Base-by-base conservation (phyloP, 352 stramenopile species). In the Phytopythium litorale region DNA sequence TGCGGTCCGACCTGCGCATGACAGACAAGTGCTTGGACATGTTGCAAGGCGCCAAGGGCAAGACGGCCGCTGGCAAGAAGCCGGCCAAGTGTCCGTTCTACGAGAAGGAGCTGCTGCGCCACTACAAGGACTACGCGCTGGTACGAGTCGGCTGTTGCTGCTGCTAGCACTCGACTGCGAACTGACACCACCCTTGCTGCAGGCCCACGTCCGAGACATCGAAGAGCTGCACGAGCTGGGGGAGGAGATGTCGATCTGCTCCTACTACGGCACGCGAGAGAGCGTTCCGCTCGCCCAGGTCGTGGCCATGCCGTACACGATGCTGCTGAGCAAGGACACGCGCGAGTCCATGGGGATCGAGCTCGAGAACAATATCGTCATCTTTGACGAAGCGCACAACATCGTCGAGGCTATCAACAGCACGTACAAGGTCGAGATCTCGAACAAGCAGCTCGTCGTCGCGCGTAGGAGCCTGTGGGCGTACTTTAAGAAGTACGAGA, bases 321-420 rank as follows among this genome's bases (percentile, higher is more conserved):
- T 98, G 77, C 65, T 98, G 21, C 75, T 98, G 18, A 96, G 93
- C 63, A 90, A 94, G 62, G 76, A 92, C 48, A 93, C 90, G 37
- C 83, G 96, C 13, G 88, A 97, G 55, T 96, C 92, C 8, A 57
- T 98, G 45, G 89, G 89, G 0, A 86, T 98, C 23, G 61, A 81
- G 15, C 62, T 98, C 11, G 76, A 94, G 32, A 75, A 85, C 54
- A 96, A 87, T 49, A 88, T 99, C 11, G 87, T 99, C 18, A 81
- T 99, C 12, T 89, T 99, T 45, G 98, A 99, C 71, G 98, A 99
- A 72, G 98, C 97, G 18, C 98, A 99, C 75, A 99, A 99, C 72
- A 89, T 99, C 45, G 84, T 98, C 9, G 96, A 99, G 64, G 91
- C 97, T 13, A 89, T 99, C 60, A 97, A 97, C 66, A 87, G 81